Conservation (phyloP, 139 green algal genomes). For the Coelastrella sp. region DNA sequence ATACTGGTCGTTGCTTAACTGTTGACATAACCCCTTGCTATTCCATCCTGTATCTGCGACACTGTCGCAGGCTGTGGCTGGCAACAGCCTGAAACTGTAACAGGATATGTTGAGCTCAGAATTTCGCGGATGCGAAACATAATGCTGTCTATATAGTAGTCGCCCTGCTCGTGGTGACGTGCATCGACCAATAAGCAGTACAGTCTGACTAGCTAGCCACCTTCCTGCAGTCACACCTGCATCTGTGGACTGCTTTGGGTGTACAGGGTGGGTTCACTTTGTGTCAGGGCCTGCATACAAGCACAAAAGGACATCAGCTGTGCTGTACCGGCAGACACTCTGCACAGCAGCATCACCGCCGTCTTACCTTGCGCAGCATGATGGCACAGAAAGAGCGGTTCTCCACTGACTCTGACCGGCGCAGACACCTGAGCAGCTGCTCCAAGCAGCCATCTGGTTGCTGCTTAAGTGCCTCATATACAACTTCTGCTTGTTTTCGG, state of each 20-base stretch:
- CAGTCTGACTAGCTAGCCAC: too few relatives aligned
- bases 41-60: too few relatives aligned
- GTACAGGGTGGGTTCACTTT: conserved; percentile 84
- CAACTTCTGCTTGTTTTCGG: conserved; percentile 74
- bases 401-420: conserved; percentile 62
- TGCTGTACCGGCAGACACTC: not conserved
- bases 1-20: too few relatives aligned
- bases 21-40: too few relatives aligned
- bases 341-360: not conserved
- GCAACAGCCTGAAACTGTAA: too few relatives aligned
- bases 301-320: not conserved
- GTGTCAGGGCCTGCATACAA: conserved; percentile 73
- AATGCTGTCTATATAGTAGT: too few relatives aligned
- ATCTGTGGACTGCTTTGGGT: conserved; percentile 61
- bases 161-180: too few relatives aligned
- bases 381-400: conserved; percentile 80
- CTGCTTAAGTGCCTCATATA: conserved; percentile 82
- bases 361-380: conserved; percentile 81
- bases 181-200: too few relatives aligned
- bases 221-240: conserved; percentile 58
- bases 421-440: conserved; percentile 75
- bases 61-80: too few relatives aligned
- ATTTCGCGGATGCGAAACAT: too few relatives aligned
- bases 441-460: conserved; percentile 70
- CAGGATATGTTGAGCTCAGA: too few relatives aligned